Base-by-base conservation (phyloP, 2,329 filamentous ascomycete genomes). In the Fusarium hainanense region DNA sequence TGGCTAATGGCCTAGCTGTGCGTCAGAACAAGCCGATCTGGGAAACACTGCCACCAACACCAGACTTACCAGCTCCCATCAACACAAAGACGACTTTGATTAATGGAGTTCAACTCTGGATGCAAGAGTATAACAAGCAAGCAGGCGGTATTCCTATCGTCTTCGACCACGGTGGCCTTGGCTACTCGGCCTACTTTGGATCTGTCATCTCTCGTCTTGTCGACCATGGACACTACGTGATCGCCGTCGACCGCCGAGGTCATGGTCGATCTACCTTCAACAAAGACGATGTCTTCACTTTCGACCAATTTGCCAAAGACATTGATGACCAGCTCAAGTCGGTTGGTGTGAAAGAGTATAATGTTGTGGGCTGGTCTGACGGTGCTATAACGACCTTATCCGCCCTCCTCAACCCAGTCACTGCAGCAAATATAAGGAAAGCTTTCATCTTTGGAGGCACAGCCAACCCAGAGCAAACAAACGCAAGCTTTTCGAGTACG, bases 291-390 rank as follows among this genome's bases (percentile, higher is more conserved):
- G 68, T 74, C 30, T 82, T 82, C 64, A 82, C 80, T 20, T 82
- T 76, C 55, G 75, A 78, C 14, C 71, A 77, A 60, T 81, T 82
- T 66, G 79, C 80, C 21, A 59, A 70, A 25, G 80, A 83, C 42
- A 79, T 78, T 7, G 67, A 76, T 28, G 75, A 63, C 7, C 75
- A 79, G 43, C 76, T 82, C 6, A 69, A 74, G 8, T 41, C 69
- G 2, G 68, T 74, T 7, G 77, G 77, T 2, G 72, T 82, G 3
- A 56, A 47, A 6, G 57, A 71, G 55, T 79, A 79, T 66, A 74
- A 77, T 58, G 76, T 79, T 27, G 78, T 82, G 7, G 81, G 81
- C 27, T 83, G 81, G 81, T 81, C 79, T 11, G 81, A 83, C 55
- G 80, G 81, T 42, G 80, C 77, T 37, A 77, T 78, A 21, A 79